Evolutionary conservation across 2,329 filamentous ascomycete genomes (phyloP), one percentile per base, ranked within the genome.

Genomic region (Alternaria incomplexa): DNA sequence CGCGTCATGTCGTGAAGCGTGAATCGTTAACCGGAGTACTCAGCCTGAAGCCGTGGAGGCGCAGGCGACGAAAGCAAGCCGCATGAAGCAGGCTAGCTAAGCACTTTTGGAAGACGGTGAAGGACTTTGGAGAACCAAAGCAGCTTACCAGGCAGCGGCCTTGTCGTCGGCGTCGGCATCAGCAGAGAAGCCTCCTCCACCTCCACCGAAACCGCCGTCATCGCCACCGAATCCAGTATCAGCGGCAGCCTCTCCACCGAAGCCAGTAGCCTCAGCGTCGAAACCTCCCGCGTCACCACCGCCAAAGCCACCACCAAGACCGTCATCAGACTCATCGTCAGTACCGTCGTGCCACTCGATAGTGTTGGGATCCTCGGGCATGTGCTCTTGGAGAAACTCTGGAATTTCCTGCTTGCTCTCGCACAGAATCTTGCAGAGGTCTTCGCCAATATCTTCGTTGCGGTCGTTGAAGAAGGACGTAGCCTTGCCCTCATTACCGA

Each of bases 381-480:
- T 81, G 76, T 88, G 89, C 1, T 83, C 67, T 68, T 90, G 77
- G 0, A 98, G 86, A 76, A 98, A 98, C 0, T 96, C 91, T 0
- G 96, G 96, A 25, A 99, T 81, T 13, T 84, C 81, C 80, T 97
- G 93, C 6, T 89, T 85, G 6, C 89, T 92, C 81, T 98, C 95
- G 0, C 97, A 75, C 0, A 99, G 84, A 6, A 93, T 89, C 77
- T 94, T 93, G 40, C 93, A 91, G 1, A 99, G 84, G 2, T 91
- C 88, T 10, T 87, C 85, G 0, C 87, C 93, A 45, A 98, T 82
- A 4, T 90, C 86, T 59, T 91, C 87, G 71, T 98, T 92, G 1
- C 86, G 83, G 1, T 94, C 90, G 25, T 90, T 93, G 84, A 91
- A 98, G 82, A 99, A 95, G 0, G 95, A 97, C 0, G 92, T 95